Conservation (phyloP, 345 rosid species). For the Eucalyptus caleyi region DNA sequence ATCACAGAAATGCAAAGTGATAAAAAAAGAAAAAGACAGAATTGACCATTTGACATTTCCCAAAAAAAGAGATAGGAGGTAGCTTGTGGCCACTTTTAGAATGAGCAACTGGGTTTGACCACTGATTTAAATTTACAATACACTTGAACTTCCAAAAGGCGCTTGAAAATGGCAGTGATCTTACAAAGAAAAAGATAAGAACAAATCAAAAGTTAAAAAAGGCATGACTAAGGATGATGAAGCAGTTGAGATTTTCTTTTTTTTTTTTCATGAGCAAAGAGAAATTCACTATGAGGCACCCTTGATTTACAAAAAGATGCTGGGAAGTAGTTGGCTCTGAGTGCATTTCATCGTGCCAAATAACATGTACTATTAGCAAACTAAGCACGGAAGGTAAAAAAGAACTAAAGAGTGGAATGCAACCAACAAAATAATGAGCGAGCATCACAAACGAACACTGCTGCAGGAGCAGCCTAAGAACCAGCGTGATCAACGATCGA, state of each 20-base stretch:
- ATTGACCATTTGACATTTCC: not conserved
- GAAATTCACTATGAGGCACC: not conserved
- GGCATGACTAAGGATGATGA: not conserved
- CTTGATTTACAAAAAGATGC: not conserved
- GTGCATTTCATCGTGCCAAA: not conserved
- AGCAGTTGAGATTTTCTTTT: not conserved
- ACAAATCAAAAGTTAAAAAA: not conserved
- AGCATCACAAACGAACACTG: accelerated
- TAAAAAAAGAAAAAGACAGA: not conserved
- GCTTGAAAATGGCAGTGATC: not conserved
- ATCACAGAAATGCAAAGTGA: not conserved
- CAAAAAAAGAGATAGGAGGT: not conserved
- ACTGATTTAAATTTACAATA: not conserved
- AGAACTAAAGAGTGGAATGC: not conserved
- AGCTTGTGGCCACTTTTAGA: not conserved
- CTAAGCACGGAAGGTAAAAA: not conserved
- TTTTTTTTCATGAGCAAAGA: not conserved
- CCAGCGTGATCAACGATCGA: not conserved
- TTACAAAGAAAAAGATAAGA: too few relatives aligned
- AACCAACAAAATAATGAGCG: too few relatives aligned
- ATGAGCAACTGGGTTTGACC: not conserved
- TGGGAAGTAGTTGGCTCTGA: not conserved
- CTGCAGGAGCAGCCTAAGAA: not conserved
- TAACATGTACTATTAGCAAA: not conserved
- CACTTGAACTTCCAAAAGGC: not conserved